Conservation (phyloP, 805 yeast species). For the Saccharomycopsis javanensis region DNA sequence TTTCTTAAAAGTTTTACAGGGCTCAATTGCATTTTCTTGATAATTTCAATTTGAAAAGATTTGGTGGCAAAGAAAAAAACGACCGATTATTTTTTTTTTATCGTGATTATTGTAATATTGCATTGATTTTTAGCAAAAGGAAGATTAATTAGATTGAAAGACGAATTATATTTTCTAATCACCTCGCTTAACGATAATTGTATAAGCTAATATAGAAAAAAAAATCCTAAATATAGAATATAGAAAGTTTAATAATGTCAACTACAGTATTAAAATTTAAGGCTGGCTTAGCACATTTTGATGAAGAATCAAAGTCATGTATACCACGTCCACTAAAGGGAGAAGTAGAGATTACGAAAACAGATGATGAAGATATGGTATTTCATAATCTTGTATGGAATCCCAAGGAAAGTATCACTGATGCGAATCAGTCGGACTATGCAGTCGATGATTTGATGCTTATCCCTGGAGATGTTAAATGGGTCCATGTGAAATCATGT, state of each 20-base stretch:
- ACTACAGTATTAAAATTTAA: constrained; percentile 39
- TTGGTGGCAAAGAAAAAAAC: constrained; percentile 1
- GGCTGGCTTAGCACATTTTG: constrained; percentile 68
- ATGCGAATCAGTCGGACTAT: constrained; percentile 19
- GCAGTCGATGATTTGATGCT: constrained; percentile 57
- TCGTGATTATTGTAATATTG: no score
- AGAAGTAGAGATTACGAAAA: constrained; percentile 45
- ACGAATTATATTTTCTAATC: no score
- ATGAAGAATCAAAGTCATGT: constrained; percentile 50
- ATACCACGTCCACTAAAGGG: constrained; percentile 70
- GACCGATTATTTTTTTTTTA: no score
- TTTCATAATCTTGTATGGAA: constrained; percentile 65
- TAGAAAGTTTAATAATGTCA: background rate
- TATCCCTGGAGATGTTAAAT: constrained; percentile 79
- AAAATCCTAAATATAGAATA: background rate
- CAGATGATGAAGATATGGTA: constrained; percentile 56
- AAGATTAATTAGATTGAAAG: no score
- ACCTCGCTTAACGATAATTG: no score
- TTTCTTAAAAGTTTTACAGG: background rate
- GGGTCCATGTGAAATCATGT: constrained; percentile 61
- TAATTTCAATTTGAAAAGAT: background rate
- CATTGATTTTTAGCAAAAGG: no score
- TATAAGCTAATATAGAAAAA: no score
- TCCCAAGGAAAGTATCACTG: constrained; percentile 45
- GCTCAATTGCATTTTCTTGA: background rate